phyloP scores from a whole-genome alignment of 1,284 basidiomycete genomes.

The Ustilago tritici region DNA sequence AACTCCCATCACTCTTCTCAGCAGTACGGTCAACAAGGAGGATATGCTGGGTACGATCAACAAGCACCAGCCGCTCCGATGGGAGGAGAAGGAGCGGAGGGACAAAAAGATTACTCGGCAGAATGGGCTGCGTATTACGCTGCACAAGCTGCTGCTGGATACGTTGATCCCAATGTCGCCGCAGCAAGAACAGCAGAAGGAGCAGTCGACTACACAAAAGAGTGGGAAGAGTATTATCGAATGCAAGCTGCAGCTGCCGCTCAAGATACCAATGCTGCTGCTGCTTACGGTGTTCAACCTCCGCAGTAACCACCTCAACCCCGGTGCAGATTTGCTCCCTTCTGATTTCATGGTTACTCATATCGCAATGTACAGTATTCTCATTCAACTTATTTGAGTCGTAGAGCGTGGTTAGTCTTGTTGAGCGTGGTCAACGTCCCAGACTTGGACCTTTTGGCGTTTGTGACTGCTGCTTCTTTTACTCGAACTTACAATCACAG shows the following conservation, averaged over 20 bases:
- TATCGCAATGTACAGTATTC: not conserved
- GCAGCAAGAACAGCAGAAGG: slow-evolving; percentile 24
- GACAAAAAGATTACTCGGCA: slow-evolving; percentile 64
- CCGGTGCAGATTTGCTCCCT: too few species aligned
- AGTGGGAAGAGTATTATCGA: slow-evolving; percentile 66
- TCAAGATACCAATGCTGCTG: slow-evolving; percentile 32
- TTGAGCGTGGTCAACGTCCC: too few species aligned
- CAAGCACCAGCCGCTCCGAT: not conserved
- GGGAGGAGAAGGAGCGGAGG: slow-evolving; percentile 14
- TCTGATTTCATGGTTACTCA: not conserved
- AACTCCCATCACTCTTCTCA: slow-evolving; percentile 15
- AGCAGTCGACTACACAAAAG: slow-evolving; percentile 64
- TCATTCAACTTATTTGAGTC: too few species aligned
- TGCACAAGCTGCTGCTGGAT: slow-evolving; percentile 45
- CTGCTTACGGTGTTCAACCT: slow-evolving; percentile 17
- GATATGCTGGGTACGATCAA: slow-evolving; percentile 20
- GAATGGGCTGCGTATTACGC: slow-evolving; percentile 69
- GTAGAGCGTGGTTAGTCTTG: too few species aligned
- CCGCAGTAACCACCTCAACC: not conserved
- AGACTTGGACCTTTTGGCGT: too few species aligned
- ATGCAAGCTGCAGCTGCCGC: slow-evolving; percentile 55
- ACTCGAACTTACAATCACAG: too few species aligned
- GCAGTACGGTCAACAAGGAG: slow-evolving; percentile 11
- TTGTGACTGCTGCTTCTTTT: too few species aligned
- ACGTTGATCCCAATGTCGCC: slow-evolving; percentile 26